Evolutionary conservation across 805 yeast species (phyloP).

Genomic region (Ogataea zsoltii): DNA sequence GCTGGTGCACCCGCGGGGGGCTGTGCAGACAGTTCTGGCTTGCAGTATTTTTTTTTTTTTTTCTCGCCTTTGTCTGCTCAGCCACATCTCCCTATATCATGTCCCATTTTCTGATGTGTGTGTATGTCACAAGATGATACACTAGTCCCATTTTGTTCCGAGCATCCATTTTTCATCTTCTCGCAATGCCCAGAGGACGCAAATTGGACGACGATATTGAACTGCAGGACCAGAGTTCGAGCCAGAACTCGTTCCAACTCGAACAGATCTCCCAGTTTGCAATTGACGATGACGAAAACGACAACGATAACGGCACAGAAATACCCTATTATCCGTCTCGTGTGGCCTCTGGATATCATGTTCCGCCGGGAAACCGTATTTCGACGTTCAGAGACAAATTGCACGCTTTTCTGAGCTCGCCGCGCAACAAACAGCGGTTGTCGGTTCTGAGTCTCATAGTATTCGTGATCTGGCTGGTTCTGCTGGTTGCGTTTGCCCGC

Average conservation of each 20-base stretch:
- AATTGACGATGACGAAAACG: constrained; percentile 21
- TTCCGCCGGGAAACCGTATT: constrained; percentile 2
- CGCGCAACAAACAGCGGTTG: constrained; percentile 21
- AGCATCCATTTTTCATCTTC: neutral
- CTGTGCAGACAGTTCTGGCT: too few species aligned
- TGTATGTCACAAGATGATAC: neutral
- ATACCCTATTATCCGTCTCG: constrained; percentile 14
- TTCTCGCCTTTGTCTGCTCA: neutral
- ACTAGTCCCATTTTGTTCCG: neutral
- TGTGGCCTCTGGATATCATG: neutral
- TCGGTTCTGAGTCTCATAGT: constrained; percentile 18
- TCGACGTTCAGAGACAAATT: constrained; percentile 11
- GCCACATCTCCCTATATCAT: neutral
- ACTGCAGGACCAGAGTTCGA: constrained; percentile 22
- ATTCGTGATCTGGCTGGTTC: constrained; percentile 29
- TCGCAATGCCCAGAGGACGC: constrained; percentile 6
- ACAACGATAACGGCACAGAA: constrained; percentile 18
- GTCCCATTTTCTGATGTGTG: neutral
- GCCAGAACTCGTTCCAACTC: constrained; percentile 20
- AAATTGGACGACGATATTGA: constrained; percentile 22
- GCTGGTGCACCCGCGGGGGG: too few species aligned
- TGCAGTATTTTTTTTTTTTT: neutral
- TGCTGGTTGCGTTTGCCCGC: constrained; percentile 26
- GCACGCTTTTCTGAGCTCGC: constrained; percentile 13
- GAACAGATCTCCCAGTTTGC: constrained; percentile 25